Evolutionary conservation across 495 filamentous ascomycete species (phyloP), one percentile per base, ranked within the genome.

Genomic region (Neurospora sp.): DNA sequence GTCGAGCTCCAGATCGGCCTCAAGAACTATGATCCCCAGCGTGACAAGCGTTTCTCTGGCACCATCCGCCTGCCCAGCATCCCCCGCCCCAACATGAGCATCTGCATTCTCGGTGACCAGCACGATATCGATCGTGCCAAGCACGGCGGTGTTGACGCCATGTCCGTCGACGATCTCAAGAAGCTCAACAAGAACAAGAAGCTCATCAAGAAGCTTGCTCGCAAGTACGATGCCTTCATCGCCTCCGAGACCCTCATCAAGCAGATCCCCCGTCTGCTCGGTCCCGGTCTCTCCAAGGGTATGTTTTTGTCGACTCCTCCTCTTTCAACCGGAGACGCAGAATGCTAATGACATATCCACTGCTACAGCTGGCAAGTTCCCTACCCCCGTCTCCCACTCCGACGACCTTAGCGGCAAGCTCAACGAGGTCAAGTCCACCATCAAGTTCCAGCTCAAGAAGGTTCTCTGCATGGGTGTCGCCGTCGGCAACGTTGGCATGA

Each of bases 121-220:
- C 94, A 98, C 88, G 96, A 99, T 90, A 97, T 99, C 81, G 96
- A 99, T 83, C 93, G 96, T 87, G 94, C 96, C 75, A 99, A 99
- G 90, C 96, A 99, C 87, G 92, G 93, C 79, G 93, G 93, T 80
- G 88, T 97, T 77, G 96, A 99, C 78, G 94, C 94, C 85, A 98
- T 98, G 94, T 96, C 92, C 81, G 85, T 92, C 75, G 96, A 99
- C 79, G 96, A 99, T 85, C 86, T 99, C 84, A 98, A 98, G 92
- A 99, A 99, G 91, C 92, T 99, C 76, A 99, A 99, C 91, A 99
- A 98, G 92, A 99, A 99, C 92, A 99, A 99, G 91, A 99, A 99
- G 91, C 90, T 99, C 79, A 98, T 99, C 91, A 99, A 99, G 92
- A 99, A 98, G 91, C 93, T 99, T 74, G 96, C 96, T 76, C 93